A percentile compares a stretch with the other conserved stretches of the same genome.
phyloP scores from a whole-genome alignment of 352 stramenopile species.

The Globisporangium barbulae region DNA sequence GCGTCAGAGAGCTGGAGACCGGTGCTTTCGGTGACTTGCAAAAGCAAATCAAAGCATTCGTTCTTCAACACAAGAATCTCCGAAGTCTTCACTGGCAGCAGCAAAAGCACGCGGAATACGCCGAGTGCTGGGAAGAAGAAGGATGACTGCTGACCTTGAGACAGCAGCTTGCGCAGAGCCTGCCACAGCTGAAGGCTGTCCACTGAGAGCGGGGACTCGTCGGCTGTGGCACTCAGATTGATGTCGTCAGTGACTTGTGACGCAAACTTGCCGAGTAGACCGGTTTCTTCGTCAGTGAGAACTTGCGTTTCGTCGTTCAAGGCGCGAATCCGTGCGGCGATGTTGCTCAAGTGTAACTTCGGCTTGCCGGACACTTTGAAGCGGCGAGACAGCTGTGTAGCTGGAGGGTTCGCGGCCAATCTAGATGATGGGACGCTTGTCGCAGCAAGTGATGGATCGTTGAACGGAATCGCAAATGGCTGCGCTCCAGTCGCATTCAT shows the following conservation, averaged over 20 bases:
- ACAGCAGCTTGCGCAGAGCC: constrained; percentile 42
- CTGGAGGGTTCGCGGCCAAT: neutral
- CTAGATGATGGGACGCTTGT: neutral
- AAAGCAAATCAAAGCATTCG: constrained; percentile 46
- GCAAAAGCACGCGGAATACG: constrained; percentile 57
- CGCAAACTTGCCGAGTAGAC: constrained; percentile 27
- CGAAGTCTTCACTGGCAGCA: constrained; percentile 25
- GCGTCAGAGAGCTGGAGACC: constrained; percentile 27
- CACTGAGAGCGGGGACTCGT: neutral
- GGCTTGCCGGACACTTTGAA: constrained; percentile 59
- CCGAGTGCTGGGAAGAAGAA: constrained; percentile 60
- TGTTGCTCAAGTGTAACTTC: constrained; percentile 44
- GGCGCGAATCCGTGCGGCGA: constrained; percentile 37
- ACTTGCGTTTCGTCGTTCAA: constrained; percentile 25
- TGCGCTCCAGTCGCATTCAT: constrained; percentile 56
- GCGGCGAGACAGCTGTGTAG: constrained; percentile 30
- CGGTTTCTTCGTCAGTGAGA: constrained; percentile 31
- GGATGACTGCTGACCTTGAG: constrained; percentile 23
- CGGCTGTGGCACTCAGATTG: constrained; percentile 8
- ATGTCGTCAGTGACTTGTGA: constrained; percentile 17
- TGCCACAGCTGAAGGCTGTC: constrained; percentile 34
- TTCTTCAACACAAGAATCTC: constrained; percentile 34
- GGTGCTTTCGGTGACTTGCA: constrained; percentile 32
- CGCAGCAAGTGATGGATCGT: constrained; percentile 40
- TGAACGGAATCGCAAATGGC: constrained; percentile 71